Conservation (phyloP, 192 early-diverging fungal species). For the Geranomyces variabilis region DNA sequence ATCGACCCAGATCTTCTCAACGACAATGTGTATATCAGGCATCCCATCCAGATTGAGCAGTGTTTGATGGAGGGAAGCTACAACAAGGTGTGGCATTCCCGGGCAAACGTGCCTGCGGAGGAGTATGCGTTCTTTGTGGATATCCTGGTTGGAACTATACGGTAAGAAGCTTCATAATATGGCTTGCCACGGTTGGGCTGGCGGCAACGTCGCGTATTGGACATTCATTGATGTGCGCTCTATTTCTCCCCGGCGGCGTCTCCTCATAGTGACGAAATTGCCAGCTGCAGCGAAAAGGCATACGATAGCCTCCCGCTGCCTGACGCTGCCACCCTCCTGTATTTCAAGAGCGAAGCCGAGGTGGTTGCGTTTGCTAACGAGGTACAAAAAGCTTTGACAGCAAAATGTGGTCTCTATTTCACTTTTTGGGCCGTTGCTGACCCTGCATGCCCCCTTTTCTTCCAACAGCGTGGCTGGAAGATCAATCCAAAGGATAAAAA, state of each 20-base stretch:
- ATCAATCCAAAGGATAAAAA: conserved; percentile 78
- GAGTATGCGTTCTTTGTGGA: conserved; percentile 95
- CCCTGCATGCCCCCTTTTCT: neutral
- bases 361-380: conserved; percentile 84
- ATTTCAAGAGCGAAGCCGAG: conserved; percentile 82
- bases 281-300: conserved; percentile 93
- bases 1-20: conserved; percentile 82
- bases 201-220: too few relatives aligned
- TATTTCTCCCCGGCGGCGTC: too few relatives aligned
- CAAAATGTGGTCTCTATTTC: too few relatives aligned
- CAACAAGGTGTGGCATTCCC: conserved; percentile 93
- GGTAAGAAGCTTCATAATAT: conserved; percentile 49
- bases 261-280: conserved; percentile 82
- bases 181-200: too few relatives aligned
- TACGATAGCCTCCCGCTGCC: conserved; percentile 80
- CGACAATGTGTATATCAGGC: conserved; percentile 82
- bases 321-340: conserved; percentile 91
- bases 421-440: too few relatives aligned
- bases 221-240: too few relatives aligned
- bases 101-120: conserved; percentile 83
- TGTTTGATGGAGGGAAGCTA: conserved; percentile 97
- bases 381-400: too few relatives aligned
- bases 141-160: conserved; percentile 90
- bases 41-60: conserved; percentile 93
- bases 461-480: conserved; percentile 72